These are phyloP conservation scores for Leccinellum albellum DNA, from an alignment of 768 basidiomycete genomes.

Conservation along the genomic window DNA sequence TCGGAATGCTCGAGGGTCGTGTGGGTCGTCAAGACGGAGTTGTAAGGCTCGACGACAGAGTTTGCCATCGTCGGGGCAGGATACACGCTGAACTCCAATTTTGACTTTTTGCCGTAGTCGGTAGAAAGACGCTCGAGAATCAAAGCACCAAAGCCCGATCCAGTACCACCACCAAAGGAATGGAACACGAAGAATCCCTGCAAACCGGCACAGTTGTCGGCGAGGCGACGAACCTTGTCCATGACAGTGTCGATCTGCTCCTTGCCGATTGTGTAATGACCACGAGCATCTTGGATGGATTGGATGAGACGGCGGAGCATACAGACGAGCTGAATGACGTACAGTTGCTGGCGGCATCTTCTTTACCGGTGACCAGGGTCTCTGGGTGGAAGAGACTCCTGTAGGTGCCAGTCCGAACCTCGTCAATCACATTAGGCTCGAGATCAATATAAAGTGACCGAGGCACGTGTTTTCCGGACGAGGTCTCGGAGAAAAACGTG, in stretches of 20 bases:
- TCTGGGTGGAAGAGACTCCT: conserved; percentile 98
- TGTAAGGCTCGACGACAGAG: conserved; percentile 98
- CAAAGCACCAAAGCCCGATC: conserved; percentile 96
- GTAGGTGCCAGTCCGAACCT: conserved; percentile 94
- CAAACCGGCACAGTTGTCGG: conserved; percentile 94
- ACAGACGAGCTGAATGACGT: conserved; percentile 20
- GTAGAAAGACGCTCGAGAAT: conserved; percentile 92
- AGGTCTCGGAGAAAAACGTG: conserved; percentile 99
- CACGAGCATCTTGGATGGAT: conserved; percentile 74
- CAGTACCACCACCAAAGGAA: conserved; percentile 98
- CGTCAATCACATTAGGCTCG: conserved; percentile 97
- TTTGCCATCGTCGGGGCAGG: conserved; percentile 90
- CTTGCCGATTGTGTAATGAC: conserved; percentile 98
- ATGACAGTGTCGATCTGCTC: conserved; percentile 95
- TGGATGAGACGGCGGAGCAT: background rate
- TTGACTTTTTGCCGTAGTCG: conserved; percentile 99
- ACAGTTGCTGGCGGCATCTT: conserved; percentile 99
- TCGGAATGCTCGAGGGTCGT: conserved; percentile 98
- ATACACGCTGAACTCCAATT: conserved; percentile 97
- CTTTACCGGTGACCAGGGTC: conserved; percentile 96
- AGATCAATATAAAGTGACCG: conserved; percentile 96
- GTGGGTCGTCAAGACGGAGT: conserved; percentile 94
- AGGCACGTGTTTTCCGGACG: conserved; percentile 94
- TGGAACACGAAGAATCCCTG: conserved; percentile 99
- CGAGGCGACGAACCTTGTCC: conserved; percentile 91